Evolutionary conservation across 768 basidiomycete species (phyloP).

Genomic region (Polyporus arcularius): DNA sequence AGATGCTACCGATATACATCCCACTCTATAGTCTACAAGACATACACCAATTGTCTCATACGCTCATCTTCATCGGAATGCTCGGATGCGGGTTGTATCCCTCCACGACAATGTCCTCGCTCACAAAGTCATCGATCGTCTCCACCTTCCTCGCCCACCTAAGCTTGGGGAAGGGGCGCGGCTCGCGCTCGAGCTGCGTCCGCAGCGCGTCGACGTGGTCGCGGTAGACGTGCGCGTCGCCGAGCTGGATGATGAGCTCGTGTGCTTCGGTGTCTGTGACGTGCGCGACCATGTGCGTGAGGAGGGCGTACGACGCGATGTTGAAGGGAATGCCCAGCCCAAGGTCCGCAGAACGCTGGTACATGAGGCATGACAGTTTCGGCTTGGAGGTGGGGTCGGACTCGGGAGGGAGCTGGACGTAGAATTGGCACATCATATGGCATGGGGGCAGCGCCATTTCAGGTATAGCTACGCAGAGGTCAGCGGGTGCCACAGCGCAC

Average conservation of each 20-base stretch:
- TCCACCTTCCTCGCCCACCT: constrained; percentile 65
- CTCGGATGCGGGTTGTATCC: constrained; percentile 83
- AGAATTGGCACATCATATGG: constrained; percentile 99
- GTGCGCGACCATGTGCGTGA: constrained; percentile 97
- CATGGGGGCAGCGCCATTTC: constrained; percentile 98
- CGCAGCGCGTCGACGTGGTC: constrained; percentile 90
- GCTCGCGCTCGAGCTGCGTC: constrained; percentile 76
- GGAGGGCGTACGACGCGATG: constrained; percentile 96
- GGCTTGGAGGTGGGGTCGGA: constrained; percentile 51
- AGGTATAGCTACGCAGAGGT: constrained; percentile 65
- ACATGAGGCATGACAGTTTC: constrained; percentile 92
- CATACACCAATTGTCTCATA: constrained; percentile 36
- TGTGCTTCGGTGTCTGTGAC: constrained; percentile 85
- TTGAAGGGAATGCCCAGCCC: constrained; percentile 99
- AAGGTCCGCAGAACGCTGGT: constrained; percentile 95
- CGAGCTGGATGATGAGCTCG: constrained; percentile 93
- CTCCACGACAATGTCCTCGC: constrained; percentile 82
- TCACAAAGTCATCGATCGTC: constrained; percentile 79
- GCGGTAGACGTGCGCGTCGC: constrained; percentile 94
- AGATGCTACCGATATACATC: not conserved
- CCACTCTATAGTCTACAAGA: no score
- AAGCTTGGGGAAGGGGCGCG: constrained; percentile 82
- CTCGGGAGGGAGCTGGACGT: constrained; percentile 81
- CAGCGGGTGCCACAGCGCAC: not conserved
- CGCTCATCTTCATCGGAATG: constrained; percentile 97